Conservation (phyloP, 306 rosid genomes). For the Malus domestica region DNA sequence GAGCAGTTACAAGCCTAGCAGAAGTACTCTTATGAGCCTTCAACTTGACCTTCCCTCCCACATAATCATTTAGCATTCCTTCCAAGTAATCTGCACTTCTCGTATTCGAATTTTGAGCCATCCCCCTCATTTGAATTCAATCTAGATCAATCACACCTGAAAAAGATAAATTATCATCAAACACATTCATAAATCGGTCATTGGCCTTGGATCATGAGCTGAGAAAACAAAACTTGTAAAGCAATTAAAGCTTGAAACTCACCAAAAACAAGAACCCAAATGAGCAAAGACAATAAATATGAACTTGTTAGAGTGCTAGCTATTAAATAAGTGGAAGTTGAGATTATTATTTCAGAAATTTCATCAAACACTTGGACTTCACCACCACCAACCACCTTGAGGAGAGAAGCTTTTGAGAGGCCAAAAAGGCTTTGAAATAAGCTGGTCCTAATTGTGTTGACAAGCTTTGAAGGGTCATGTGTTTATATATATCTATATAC, state of each 20-base stretch:
- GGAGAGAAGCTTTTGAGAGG: neutral
- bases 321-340: neutral
- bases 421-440: neutral
- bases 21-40: constrained; percentile 43
- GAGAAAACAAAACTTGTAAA: neutral
- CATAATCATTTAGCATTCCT: constrained; percentile 83
- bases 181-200: constrained; percentile 1
- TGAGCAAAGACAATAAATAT: neutral
- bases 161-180: neutral
- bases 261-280: constrained; percentile 25
- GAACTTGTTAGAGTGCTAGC: neutral
- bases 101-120: constrained; percentile 29
- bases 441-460: neutral
- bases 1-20: constrained; percentile 51
- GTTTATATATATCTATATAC: constrained; percentile 3
- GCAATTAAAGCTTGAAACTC: constrained; percentile 8
- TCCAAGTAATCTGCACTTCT: constrained; percentile 66
- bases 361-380: neutral
- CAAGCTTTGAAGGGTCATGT: neutral
- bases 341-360: neutral
- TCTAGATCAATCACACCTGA: constrained; percentile 31
- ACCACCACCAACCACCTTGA: neutral
- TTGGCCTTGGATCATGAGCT: neutral
- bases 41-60: constrained; percentile 46
- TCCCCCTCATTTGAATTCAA: constrained; percentile 33